phyloP scores from a whole-genome alignment of 352 stramenopile species.

The Aphanomyces astaci region DNA sequence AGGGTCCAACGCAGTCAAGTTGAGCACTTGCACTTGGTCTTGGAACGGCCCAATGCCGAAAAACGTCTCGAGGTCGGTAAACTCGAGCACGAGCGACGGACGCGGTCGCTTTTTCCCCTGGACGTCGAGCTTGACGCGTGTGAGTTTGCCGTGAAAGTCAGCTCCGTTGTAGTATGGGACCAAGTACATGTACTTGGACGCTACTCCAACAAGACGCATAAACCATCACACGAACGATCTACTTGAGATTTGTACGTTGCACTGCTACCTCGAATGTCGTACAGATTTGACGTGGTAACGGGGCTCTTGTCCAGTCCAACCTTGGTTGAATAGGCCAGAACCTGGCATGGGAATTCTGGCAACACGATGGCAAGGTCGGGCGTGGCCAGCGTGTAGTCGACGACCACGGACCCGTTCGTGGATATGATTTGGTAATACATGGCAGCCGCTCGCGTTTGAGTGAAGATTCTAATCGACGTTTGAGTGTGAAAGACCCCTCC shows the following conservation, averaged over 20 bases:
- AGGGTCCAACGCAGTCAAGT: slow-evolving; percentile 41
- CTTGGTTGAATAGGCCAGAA: slow-evolving; percentile 45
- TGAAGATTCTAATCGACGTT: slow-evolving; percentile 45
- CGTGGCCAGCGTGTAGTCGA: background rate
- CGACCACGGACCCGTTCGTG: background rate
- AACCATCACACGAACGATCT: too few relatives aligned
- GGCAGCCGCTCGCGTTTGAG: slow-evolving; percentile 37
- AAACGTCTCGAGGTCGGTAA: slow-evolving; percentile 63
- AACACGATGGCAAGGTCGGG: background rate
- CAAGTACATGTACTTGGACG: slow-evolving; percentile 62
- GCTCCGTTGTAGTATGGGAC: slow-evolving; percentile 58
- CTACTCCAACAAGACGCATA: slow-evolving; percentile 25
- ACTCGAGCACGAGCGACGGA: slow-evolving; percentile 62
- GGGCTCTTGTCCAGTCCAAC: slow-evolving; percentile 45
- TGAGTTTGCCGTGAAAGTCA: slow-evolving; percentile 52
- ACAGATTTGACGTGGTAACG: slow-evolving; percentile 43
- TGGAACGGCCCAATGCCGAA: slow-evolving; percentile 60
- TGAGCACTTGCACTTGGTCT: slow-evolving; percentile 47
- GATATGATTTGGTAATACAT: slow-evolving; percentile 53
- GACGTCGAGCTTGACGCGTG: slow-evolving; percentile 58
- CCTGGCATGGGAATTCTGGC: slow-evolving; percentile 3
- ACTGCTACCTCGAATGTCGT: slow-evolving; percentile 43
- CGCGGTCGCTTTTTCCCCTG: slow-evolving; percentile 67
- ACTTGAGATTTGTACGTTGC: background rate
- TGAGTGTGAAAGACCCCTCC: slow-evolving; percentile 48